Base-by-base conservation (phyloP, 331 rosid genomes). In the Cucumis variabilis region DNA sequence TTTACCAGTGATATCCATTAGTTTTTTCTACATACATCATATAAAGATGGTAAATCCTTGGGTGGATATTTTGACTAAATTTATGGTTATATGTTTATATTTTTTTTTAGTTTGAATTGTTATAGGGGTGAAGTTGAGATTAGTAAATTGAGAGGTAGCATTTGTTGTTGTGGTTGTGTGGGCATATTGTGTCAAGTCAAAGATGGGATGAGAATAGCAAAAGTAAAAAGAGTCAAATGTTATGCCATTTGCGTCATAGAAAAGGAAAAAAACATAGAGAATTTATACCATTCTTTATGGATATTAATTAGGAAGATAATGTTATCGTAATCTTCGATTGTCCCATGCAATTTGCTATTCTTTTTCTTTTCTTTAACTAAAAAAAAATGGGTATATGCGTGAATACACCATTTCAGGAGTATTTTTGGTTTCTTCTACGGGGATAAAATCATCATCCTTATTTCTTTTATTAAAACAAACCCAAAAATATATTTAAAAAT, bases 201-300 rank as follows among this genome's bases (percentile, higher is more conserved):
- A 55, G 60, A 63, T 33, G 66, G 12, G 51, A 24, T 79, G 55
- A 77, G 37, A 65, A 63, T 30, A 58, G 82, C 13, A 51, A 37
- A 84, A 84, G 44, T 4, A 37, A 37, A 37, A 84, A 1, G 30
- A 85, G 87, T 85, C 87, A 84, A 68, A 37, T 28, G 28, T 46
- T 85, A 48, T 17, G 78, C 67, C 66, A 85, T 70, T 68, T 85
- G 87, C 80, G 87, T 84, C 78, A 84, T 25, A 48, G n/a, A 63
- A 83, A 62, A 74, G 44, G 44, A 5, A 37, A 37, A 37, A 78
- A 78, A 46, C 87, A 68, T 53, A 25, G 27, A 20, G 87, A 85
- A 85, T 80, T 69, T 69, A 85, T 85, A 77, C 87, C 66, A 68
- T 85, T 53, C 19, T 85, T 11, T 12, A 81, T 81, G 85, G 85